Evolutionary conservation across 2,329 filamentous ascomycete genomes (phyloP), one percentile per base, ranked within the genome.

Genomic region (Monilinia vaccinii-corymbosi): DNA sequence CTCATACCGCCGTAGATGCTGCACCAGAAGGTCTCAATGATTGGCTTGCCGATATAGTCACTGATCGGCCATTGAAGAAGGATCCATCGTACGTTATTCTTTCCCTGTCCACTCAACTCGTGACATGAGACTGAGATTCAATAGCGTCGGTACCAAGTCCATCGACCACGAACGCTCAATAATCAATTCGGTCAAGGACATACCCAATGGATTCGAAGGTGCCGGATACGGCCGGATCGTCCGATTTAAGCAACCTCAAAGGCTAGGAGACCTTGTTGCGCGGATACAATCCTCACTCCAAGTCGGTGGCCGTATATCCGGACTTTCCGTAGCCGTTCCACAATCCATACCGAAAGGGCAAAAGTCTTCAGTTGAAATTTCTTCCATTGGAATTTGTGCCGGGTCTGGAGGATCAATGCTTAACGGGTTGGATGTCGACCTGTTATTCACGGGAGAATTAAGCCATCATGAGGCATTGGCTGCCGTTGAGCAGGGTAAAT

Each of bases 1-100:
- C 94, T 0, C 94, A 99, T 75, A 99, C 94, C 0, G 93, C 94
- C 16, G 84, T 97, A 47, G 94, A 99, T 74, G 91, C 91, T 44
- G 89, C 89, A 0, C 83, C 85, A 0, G 84, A 86, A 21, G 94
- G 94, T 4, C 83, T 99, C 67, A 95, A 92, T 71, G 90, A 96
- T 73, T 99, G 93, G 93, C 85, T 99, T 11, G 91, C 90, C 62
- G 88, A 95, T 70, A 86, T 95, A 52, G 83, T 97, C 23, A 85
- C 86, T 2, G 34, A 34, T 34, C 49, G 25, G 11, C 49, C 49
- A 16, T 55, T 60, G 21, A 47, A 28, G 18, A 60, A 36, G 32
- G n/a, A 46, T 36, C 46, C 50, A 21, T 18, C 44, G 64, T 63
- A 63, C 28, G 56, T 36, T 31, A 23, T 32, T 40, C 13, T 28